Conservation (phyloP, 257 asterid species). For the Rubia yunnanensis region DNA sequence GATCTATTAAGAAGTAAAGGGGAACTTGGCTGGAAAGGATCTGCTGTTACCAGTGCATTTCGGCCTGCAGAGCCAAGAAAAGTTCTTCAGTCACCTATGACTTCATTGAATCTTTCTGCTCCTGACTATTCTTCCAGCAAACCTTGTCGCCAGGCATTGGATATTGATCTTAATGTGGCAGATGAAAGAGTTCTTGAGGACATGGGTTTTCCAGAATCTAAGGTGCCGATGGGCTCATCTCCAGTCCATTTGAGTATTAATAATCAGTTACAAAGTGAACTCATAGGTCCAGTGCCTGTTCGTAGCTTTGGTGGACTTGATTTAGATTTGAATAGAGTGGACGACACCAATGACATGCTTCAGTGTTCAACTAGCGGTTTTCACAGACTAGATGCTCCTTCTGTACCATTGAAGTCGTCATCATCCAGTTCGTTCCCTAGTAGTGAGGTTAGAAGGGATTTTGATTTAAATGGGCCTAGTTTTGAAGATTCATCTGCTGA, state of each 20-base stretch:
- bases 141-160: conserved; percentile 33
- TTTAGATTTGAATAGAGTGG: conserved; percentile 4
- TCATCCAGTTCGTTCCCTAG: neutral
- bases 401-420: neutral
- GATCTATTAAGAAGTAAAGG: conserved; percentile 70
- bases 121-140: conserved; percentile 43
- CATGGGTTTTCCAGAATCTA: conserved; percentile 28
- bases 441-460: conserved; percentile 2
- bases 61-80: conserved; percentile 98
- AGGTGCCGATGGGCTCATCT: conserved; percentile 16
- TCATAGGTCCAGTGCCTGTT: neutral
- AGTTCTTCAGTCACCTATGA: conserved; percentile 26
- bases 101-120: conserved; percentile 15
- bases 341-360: neutral
- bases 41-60: conserved; percentile 96
- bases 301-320: conserved; percentile 8
- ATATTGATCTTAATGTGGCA: conserved; percentile 45
- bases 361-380: conserved; percentile 1
- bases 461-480: conserved; percentile 6
- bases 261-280: conserved; percentile 4
- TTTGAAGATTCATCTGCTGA: conserved; percentile 7
- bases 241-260: conserved; percentile 15
- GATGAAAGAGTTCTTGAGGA: conserved; percentile 47
- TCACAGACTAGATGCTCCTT: neutral
- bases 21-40: conserved; percentile 91